Conservation (phyloP, 768 basidiomycete genomes). For the Tulasnella sp. region DNA sequence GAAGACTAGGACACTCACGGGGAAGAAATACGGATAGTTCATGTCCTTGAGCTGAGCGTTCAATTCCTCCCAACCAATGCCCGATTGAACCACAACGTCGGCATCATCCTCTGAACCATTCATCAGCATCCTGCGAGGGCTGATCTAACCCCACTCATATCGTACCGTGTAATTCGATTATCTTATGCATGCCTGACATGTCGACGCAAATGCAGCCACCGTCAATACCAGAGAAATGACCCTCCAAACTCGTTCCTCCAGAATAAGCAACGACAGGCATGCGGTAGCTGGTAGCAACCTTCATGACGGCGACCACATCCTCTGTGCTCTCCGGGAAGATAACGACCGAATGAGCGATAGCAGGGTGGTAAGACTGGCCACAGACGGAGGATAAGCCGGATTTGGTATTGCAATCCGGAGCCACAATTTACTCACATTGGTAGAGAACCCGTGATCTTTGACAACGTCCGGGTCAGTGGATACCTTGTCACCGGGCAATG, state of each 20-base stretch:
- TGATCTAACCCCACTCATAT: slow-evolving; percentile 19
- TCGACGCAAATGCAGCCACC: slow-evolving; percentile 56
- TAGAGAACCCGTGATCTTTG: slow-evolving; percentile 2
- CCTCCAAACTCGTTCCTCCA: slow-evolving; percentile 80
- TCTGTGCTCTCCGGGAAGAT: slow-evolving; percentile 56
- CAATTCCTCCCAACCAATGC: slow-evolving; percentile 59
- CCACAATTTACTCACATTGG: background rate
- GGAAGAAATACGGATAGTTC: slow-evolving; percentile 71
- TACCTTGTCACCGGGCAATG: slow-evolving; percentile 2
- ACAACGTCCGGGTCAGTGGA: slow-evolving; percentile 14
- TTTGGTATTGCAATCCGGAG: background rate
- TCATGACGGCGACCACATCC: slow-evolving; percentile 72
- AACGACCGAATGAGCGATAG: slow-evolving; percentile 27
- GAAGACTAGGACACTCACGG: slow-evolving; percentile 37
- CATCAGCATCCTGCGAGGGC: background rate
- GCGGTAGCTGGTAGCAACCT: slow-evolving; percentile 57
- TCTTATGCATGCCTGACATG: slow-evolving; percentile 53
- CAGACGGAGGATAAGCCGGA: slow-evolving; percentile 27
- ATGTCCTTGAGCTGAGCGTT: slow-evolving; percentile 55
- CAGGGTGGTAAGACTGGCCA: slow-evolving; percentile 41
- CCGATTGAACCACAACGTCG: slow-evolving; percentile 67
- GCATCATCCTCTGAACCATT: slow-evolving; percentile 49
- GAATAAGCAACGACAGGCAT: slow-evolving; percentile 74
- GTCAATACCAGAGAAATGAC: slow-evolving; percentile 54
- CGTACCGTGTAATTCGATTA: slow-evolving; percentile 44